phyloP scores from a whole-genome alignment of 805 yeast genomes.

The Saturnispora halmiae region DNA sequence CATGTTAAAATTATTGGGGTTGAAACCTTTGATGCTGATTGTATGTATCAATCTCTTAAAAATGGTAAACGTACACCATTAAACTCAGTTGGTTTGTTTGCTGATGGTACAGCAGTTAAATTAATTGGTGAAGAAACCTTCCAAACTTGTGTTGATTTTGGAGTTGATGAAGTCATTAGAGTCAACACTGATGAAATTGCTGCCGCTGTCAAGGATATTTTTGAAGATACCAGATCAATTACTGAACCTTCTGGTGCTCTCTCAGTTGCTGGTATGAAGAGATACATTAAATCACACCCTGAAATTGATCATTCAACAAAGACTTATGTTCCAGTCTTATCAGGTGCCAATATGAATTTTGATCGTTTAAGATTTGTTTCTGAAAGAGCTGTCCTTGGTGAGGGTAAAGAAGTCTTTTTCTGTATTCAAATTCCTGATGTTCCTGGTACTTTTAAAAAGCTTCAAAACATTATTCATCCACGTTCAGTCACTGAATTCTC shows the following conservation, averaged over 20 bases:
- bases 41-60: constrained; percentile 65
- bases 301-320: constrained; percentile 61
- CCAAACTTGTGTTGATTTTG: constrained; percentile 58
- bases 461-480: constrained; percentile 75
- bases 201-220: constrained; percentile 95
- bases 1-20: constrained; percentile 93
- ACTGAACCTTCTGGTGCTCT: constrained; percentile 98
- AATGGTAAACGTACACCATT: constrained; percentile 47
- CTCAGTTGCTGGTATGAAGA: constrained; percentile 89
- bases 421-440: constrained; percentile 83
- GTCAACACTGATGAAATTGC: constrained; percentile 70
- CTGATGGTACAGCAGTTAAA: constrained; percentile 97
- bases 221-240: constrained; percentile 88
- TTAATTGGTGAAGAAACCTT: constrained; percentile 86
- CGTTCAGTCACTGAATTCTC: constrained; percentile 91
- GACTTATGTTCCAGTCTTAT: constrained; percentile 74
- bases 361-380: constrained; percentile 92
- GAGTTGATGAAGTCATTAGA: constrained; percentile 67
- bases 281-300: constrained; percentile 60
- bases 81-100: constrained; percentile 83
- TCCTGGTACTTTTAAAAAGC: constrained; percentile 80
- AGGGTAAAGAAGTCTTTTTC: constrained; percentile 91
- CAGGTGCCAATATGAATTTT: constrained; percentile 98
- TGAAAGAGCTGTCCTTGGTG: constrained; percentile 97
- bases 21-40: constrained; percentile 93